These are phyloP conservation scores for Gossypium schwendimanii DNA, from an alignment of 441 rosid genomes.

Conservation along the genomic window DNA sequence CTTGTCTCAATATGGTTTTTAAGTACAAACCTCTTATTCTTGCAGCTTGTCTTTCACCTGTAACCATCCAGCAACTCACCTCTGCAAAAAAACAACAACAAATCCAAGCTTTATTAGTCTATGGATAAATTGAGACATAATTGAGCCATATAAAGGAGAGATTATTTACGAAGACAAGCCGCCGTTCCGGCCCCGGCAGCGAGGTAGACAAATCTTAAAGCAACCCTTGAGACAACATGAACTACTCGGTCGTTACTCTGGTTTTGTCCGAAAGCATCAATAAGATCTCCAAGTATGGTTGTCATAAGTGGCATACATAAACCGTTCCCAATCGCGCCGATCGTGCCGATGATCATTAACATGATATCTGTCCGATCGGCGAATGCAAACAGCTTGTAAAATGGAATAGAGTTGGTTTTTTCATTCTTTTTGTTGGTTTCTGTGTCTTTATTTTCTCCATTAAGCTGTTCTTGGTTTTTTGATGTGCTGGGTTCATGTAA, in stretches of 20 bases:
- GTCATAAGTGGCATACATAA: conserved; percentile 45
- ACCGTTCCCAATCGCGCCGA: conserved; percentile 38
- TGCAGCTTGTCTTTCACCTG: conserved; percentile 84
- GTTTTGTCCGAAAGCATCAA: conserved; percentile 36
- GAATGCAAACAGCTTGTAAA: conserved; percentile 40
- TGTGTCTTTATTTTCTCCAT: conserved; percentile 10
- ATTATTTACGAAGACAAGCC: conserved; percentile 62
- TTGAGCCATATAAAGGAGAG: neutral
- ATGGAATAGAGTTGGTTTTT: conserved; percentile 25
- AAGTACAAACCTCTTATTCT: conserved; percentile 62
- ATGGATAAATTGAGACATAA: neutral
- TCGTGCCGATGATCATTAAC: conserved; percentile 38
- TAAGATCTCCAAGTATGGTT: conserved; percentile 32
- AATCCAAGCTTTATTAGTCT: neutral
- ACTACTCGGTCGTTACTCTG: conserved; percentile 23
- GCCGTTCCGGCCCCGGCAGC: conserved; percentile 52
- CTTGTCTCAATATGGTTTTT: conserved; percentile 76
- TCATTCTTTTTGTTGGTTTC: conserved; percentile 17
- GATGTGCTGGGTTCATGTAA: conserved; percentile 29
- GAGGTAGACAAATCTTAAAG: conserved; percentile 55
- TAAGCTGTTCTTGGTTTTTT: conserved; percentile 17
- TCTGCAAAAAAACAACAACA: conserved; percentile 36
- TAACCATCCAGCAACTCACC: conserved; percentile 79
- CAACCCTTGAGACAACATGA: conserved; percentile 35
- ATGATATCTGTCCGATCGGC: conserved; percentile 32